Evolutionary conservation across 1,284 basidiomycete genomes (phyloP).

Genomic region (Ganoderma boninense): DNA sequence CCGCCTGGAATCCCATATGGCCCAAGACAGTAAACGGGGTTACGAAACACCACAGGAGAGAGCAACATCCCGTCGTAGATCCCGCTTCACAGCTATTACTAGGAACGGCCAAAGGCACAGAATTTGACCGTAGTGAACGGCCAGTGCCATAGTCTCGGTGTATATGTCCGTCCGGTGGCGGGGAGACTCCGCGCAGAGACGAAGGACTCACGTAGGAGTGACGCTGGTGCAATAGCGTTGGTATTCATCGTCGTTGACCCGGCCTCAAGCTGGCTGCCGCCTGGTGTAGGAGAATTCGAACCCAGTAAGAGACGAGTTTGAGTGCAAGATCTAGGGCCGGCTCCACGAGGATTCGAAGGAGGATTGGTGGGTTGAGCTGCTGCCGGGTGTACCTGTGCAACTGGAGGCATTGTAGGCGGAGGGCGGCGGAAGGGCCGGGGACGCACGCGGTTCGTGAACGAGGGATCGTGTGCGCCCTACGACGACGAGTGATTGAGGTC

Average conservation of each 20-base stretch:
- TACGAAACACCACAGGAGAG: neutral
- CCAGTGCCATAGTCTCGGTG: no score
- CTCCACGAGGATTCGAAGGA: conserved; percentile 54
- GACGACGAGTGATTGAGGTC: conserved; percentile 69
- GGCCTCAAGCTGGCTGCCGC: conserved; percentile 53
- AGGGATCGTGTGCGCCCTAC: conserved; percentile 32
- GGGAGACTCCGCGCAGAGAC: no score
- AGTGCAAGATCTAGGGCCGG: conserved; percentile 52
- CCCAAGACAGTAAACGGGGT: neutral
- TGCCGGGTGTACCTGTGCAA: conserved; percentile 62
- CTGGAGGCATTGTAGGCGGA: conserved; percentile 59
- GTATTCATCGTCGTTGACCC: conserved; percentile 56
- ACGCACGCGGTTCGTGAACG: conserved; percentile 34
- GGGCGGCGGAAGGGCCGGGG: conserved; percentile 50
- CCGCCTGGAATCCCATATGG: conserved; percentile 81
- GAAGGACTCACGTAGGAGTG: conserved; percentile 42
- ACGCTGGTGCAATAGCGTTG: conserved; percentile 33
- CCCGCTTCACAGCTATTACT: conserved; percentile 39
- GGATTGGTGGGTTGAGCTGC: conserved; percentile 50
- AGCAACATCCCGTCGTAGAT: neutral
- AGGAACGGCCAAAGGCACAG: conserved; percentile 32
- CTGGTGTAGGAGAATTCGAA: conserved; percentile 54
- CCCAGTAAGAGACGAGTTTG: conserved; percentile 54
- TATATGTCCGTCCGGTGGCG: no score
- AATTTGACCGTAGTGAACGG: neutral